phyloP scores from a whole-genome alignment of 2,329 filamentous ascomycete genomes.

The Alternaria brassicicola region DNA sequence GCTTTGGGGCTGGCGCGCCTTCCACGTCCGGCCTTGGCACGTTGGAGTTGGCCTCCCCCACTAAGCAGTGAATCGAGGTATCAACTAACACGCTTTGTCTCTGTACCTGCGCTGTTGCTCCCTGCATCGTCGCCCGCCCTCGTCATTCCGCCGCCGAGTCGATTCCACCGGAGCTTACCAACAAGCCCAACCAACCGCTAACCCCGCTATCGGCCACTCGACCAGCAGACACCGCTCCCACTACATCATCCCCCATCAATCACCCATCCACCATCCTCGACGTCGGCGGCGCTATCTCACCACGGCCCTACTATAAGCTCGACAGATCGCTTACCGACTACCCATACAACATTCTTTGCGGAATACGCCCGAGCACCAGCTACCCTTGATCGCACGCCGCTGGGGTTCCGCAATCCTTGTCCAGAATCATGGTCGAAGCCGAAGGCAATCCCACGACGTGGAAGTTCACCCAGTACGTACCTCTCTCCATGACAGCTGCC shows the following conservation, averaged over 20 bases:
- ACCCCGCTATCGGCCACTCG: conserved; percentile 28
- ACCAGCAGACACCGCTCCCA: conserved; percentile 31
- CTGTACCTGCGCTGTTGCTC: conserved; percentile 34
- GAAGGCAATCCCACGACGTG: conserved; percentile 94
- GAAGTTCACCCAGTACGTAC: conserved; percentile 97
- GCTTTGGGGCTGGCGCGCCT: conserved; percentile 2
- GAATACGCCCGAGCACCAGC: conserved; percentile 18
- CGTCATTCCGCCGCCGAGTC: conserved; percentile 27
- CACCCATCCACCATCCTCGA: conserved; percentile 33
- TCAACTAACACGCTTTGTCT: conserved; percentile 30
- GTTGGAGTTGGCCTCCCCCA: conserved; percentile 13
- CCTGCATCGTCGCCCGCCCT: conserved; percentile 30
- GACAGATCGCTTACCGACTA: conserved; percentile 15
- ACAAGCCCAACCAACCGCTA: conserved; percentile 16
- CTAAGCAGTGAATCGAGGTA: conserved; percentile 22
- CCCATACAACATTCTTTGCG: conserved; percentile 1
- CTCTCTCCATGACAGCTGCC: not conserved
- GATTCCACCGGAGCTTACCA: conserved; percentile 15
- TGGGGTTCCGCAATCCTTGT: conserved; percentile 15
- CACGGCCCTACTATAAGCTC: conserved; percentile 20
- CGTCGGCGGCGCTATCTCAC: conserved; percentile 37
- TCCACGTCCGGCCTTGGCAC: conserved; percentile 2
- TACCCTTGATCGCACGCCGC: conserved; percentile 18
- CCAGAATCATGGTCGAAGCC: conserved; percentile 87
- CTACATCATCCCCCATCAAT: conserved; percentile 35